Base-by-base conservation (phyloP, 148 eudicot species). In the Cornus controversa region DNA sequence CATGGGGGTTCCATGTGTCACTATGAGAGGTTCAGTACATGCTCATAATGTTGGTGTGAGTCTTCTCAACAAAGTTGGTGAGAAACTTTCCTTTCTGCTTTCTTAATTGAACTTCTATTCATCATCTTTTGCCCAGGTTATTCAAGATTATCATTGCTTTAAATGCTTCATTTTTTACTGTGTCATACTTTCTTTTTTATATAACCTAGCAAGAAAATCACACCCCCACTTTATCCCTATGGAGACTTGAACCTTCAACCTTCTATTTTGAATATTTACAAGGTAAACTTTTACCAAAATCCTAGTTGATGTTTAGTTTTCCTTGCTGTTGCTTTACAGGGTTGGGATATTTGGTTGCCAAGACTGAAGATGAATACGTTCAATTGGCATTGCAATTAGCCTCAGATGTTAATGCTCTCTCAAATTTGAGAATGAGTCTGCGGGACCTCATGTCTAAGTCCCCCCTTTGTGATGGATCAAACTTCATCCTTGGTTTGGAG, bases 11-110 rank as follows among this genome's bases (percentile, higher is more conserved):
- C 99, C 99, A 0, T 96, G 99, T 80, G 87, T 96, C 80, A 93
- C 98, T 3, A 89, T 96, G 98, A 92, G 88, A 78, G 99, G 99
- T 75, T 81, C 87, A 67, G 95, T 96, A 66, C 99, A 96, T 86
- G 99, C 99, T 76, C 98, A 96, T 83, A 96, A 96, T 82, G 99
- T 96, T 40, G 99, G 99, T 22, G 99, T 93, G 84, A 91, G 97
- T 87, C 99, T 96, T 74, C 96, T 96, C 37, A 91, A 83, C 58
- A 88, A 86, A 80, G 93, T 96, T 78, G 99, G 99, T 96, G 82
- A 84, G 99, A 28, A 31, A 20, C 34, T 45, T 27, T 69, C 67
- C 53, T 37, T 66, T 78, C 29, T 62, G 40, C 22, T n/a, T 25
- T 54, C 31, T 40, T 65, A 42, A 16, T 75, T 75, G 20, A 22